Evolutionary conservation across 2,329 filamentous ascomycete genomes (phyloP).

Genomic region (Colletotrichum tabaci): DNA sequence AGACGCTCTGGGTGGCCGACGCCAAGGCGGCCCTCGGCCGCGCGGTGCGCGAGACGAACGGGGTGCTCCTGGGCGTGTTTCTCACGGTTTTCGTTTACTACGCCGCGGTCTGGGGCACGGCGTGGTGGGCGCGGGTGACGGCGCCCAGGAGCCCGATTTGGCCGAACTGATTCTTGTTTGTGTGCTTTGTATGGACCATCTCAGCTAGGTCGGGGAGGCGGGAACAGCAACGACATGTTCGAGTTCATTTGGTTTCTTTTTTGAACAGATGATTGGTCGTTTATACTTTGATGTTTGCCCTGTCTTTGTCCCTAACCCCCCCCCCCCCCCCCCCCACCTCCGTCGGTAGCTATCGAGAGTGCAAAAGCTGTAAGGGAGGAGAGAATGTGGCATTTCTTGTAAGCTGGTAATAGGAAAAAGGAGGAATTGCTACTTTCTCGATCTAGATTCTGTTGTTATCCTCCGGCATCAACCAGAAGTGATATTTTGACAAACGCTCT

Average conservation of each 20-base stretch:
- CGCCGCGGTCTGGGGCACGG: neutral
- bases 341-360: neutral
- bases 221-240: too few species aligned
- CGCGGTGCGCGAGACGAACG: constrained; percentile 35
- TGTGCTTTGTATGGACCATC: too few species aligned
- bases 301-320: neutral
- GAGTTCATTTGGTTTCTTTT: neutral
- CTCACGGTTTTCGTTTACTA: constrained; percentile 41
- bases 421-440: neutral
- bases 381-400: neutral
- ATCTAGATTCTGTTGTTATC: neutral
- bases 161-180: neutral
- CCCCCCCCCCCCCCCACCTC: too few species aligned
- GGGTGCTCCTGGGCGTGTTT: constrained; percentile 43
- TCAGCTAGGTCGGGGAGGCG: neutral
- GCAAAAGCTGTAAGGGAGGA: neutral
- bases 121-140: neutral
- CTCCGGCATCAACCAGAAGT: neutral
- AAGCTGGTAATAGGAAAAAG: neutral
- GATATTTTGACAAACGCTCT: neutral
- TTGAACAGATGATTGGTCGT: neutral
- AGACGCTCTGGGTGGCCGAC: constrained; percentile 63
- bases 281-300: neutral
- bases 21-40: constrained; percentile 24
- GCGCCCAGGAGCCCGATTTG: neutral